Evolutionary conservation across 192 early-diverging fungal genomes (phyloP).

Genomic region (Coemansia sp.): DNA sequence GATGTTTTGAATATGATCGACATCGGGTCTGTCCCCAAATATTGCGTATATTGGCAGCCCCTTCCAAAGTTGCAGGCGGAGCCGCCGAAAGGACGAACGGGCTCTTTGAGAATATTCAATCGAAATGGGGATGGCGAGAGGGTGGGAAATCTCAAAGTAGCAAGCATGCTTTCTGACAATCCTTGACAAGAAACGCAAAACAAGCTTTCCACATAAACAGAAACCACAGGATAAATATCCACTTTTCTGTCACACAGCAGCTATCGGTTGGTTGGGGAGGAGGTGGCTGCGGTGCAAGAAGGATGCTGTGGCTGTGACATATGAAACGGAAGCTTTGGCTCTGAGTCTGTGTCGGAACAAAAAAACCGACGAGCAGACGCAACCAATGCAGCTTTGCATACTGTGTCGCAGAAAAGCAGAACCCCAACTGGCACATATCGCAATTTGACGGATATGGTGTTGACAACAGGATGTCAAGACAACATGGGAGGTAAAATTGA

Average conservation of each 20-base stretch:
- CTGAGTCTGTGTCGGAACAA: too few relatives aligned
- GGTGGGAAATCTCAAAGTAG: background rate
- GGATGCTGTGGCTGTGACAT: background rate
- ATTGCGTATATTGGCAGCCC: background rate
- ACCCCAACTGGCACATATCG: background rate
- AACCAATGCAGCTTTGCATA: background rate
- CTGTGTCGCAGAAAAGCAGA: background rate
- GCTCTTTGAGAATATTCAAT: background rate
- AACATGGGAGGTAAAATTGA: background rate
- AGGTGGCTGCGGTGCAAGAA: too few relatives aligned
- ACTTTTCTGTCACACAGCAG: too few relatives aligned
- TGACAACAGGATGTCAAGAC: background rate
- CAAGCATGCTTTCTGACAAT: background rate
- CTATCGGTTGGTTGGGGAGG: too few relatives aligned
- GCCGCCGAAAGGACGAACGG: background rate
- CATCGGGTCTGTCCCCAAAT: background rate
- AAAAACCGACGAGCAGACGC: too few relatives aligned
- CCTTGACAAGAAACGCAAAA: background rate
- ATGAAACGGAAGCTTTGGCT: background rate
- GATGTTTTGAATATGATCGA: slow-evolving; percentile 10
- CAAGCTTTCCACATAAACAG: background rate
- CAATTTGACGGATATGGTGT: background rate
- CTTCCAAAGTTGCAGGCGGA: background rate
- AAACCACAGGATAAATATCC: background rate
- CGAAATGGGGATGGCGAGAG: background rate